phyloP scores from a whole-genome alignment of 2,329 filamentous ascomycete species.

The Hypoxylon sp. region DNA sequence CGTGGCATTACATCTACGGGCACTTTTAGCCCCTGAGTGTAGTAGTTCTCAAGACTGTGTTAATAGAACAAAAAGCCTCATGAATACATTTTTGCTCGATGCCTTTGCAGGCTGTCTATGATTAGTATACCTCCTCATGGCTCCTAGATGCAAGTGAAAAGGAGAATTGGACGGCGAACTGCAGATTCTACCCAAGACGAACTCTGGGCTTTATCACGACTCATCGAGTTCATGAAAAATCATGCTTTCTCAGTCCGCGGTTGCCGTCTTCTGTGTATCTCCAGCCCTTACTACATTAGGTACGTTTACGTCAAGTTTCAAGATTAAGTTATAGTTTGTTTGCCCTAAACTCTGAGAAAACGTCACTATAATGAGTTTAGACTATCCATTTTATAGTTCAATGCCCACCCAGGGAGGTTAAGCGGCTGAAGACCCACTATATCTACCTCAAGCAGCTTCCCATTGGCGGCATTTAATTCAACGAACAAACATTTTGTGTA shows the following conservation, averaged over 20 bases:
- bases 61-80: slow-evolving; percentile 9
- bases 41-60: slow-evolving; percentile 3
- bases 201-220: no score
- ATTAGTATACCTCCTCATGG: no score
- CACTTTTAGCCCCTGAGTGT: background rate
- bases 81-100: background rate
- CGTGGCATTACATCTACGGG: background rate
- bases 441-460: background rate
- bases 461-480: slow-evolving; percentile 31
- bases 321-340: slow-evolving; percentile 2
- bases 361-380: slow-evolving; percentile 35
- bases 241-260: no score
- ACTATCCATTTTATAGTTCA: slow-evolving; percentile 38
- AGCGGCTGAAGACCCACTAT: slow-evolving; percentile 18
- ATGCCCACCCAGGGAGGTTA: slow-evolving; percentile 1
- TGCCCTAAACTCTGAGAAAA: background rate
- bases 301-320: no score
- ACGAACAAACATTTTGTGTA: slow-evolving; percentile 20
- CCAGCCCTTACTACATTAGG: no score
- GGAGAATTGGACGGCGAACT: no score
- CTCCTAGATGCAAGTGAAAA: no score
- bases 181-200: no score
- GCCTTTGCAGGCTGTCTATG: background rate
- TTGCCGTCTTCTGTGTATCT: no score
- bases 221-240: no score